Percentiles rank a stretch among this genome's conserved stretches.
phyloP scores from a whole-genome alignment of 1,284 basidiomycete genomes.

The Marasmius tenuissimus region DNA sequence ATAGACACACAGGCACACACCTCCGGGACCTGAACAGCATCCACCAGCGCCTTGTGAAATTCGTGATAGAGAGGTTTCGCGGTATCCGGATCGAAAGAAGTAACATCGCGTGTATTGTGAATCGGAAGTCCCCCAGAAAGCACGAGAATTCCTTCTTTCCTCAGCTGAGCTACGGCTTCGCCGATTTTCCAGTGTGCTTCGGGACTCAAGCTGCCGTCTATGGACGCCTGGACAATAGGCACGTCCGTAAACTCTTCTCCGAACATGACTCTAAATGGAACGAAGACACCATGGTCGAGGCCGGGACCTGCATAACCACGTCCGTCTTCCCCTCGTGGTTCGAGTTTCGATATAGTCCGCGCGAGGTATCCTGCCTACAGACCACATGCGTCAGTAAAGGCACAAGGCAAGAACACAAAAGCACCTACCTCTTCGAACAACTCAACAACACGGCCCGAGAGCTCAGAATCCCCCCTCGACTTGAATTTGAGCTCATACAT shows the following conservation, averaged over 20 bases:
- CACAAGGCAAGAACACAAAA: not conserved
- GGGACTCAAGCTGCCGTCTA: slow-evolving; percentile 61
- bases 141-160: slow-evolving; percentile 64
- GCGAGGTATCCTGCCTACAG: slow-evolving; percentile 42
- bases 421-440: slow-evolving; percentile 51
- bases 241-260: slow-evolving; percentile 57
- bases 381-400: not conserved
- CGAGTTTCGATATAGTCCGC: slow-evolving; percentile 46
- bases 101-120: slow-evolving; percentile 64
- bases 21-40: slow-evolving; percentile 49
- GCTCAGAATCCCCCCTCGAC: slow-evolving; percentile 56
- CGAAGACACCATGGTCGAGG: slow-evolving; percentile 72
- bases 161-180: slow-evolving; percentile 59
- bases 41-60: slow-evolving; percentile 61
- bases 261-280: slow-evolving; percentile 79
- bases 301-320: slow-evolving; percentile 62
- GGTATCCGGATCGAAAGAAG: slow-evolving; percentile 50
- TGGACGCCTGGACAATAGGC: slow-evolving; percentile 71
- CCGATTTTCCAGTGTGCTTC: slow-evolving; percentile 67
- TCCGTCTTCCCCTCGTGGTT: slow-evolving; percentile 67
- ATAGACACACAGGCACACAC: slow-evolving; percentile 34
- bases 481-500: slow-evolving; percentile 68
- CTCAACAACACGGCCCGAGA: slow-evolving; percentile 60
- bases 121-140: slow-evolving; percentile 70
- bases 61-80: slow-evolving; percentile 48